Conservation (phyloP, 176 grass and related monocot species). For the Oryza nivara region DNA sequence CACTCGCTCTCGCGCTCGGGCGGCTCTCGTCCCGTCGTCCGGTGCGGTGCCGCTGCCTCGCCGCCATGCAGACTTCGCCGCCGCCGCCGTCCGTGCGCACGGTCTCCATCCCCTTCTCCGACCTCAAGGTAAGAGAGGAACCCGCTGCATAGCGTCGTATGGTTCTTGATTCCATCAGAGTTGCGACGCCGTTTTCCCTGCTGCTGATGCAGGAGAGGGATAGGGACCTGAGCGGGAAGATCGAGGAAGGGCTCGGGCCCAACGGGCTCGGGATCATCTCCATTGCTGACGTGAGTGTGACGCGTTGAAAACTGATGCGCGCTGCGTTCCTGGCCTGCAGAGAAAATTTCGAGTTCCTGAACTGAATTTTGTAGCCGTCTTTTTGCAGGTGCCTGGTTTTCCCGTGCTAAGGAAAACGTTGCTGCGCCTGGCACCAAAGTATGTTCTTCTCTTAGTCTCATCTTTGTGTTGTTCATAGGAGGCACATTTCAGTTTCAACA, state of each 20-base stretch:
- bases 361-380: background rate
- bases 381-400: constrained; percentile 66
- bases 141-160: background rate
- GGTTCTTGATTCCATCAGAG: background rate
- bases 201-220: constrained; percentile 60
- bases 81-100: constrained; percentile 47
- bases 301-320: background rate
- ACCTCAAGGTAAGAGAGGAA: constrained; percentile 55
- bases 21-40: background rate
- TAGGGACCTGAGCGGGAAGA: constrained; percentile 66
- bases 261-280: constrained; percentile 85
- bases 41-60: constrained; percentile 55
- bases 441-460: constrained; percentile 21
- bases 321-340: background rate
- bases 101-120: constrained; percentile 71
- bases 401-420: constrained; percentile 67
- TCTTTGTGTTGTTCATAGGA: background rate
- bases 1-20: background rate
- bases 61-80: constrained; percentile 31
- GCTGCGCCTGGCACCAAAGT: constrained; percentile 71
- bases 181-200: background rate
- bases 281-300: constrained; percentile 69
- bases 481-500: background rate
- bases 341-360: background rate
- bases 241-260: constrained; percentile 91